Conservation (phyloP, 257 asterid species). For the Lavandula angustifolia region DNA sequence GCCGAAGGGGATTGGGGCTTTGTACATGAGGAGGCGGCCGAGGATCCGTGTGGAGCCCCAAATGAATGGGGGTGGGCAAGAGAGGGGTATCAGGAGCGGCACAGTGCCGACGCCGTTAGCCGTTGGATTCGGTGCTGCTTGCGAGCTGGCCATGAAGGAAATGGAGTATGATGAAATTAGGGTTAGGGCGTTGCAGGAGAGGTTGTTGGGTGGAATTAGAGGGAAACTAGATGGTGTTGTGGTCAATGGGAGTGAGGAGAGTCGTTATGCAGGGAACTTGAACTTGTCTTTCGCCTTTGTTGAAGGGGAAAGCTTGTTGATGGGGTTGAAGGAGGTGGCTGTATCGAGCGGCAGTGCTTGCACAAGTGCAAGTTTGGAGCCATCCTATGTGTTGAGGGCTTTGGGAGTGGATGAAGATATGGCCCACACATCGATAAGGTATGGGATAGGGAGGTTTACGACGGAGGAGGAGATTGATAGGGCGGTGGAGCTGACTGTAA, state of each 20-base stretch:
- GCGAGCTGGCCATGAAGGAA: constrained; percentile 89
- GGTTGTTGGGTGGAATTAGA: constrained; percentile 72
- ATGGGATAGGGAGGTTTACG: constrained; percentile 95
- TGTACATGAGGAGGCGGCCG: constrained; percentile 91
- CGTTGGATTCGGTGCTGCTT: constrained; percentile 93
- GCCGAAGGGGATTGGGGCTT: constrained; percentile 90
- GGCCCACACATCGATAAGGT: constrained; percentile 97
- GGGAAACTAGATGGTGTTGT: constrained; percentile 74
- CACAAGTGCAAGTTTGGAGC: constrained; percentile 97
- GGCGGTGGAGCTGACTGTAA: constrained; percentile 84
- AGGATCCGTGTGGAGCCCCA: constrained; percentile 97
- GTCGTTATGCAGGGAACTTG: constrained; percentile 82
- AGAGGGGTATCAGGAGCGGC: constrained; percentile 98
- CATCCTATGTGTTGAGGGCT: constrained; percentile 92
- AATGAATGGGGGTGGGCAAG: constrained; percentile 99
- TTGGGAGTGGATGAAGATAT: constrained; percentile 97
- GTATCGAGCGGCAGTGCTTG: constrained; percentile 99
- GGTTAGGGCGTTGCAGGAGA: constrained; percentile 59
- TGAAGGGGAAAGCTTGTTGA: constrained; percentile 96
- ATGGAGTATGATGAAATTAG: constrained; percentile 86
- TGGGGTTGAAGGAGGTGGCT: constrained; percentile 98
- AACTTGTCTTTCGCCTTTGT: constrained; percentile 92
- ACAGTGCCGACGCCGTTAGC: constrained; percentile 93
- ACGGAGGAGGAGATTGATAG: constrained; percentile 87
- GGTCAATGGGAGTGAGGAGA: constrained; percentile 89